Evolutionary conservation across 2,329 filamentous ascomycete species (phyloP), one percentile per base, ranked within the genome.

Genomic region (Aspergillus hortae): DNA sequence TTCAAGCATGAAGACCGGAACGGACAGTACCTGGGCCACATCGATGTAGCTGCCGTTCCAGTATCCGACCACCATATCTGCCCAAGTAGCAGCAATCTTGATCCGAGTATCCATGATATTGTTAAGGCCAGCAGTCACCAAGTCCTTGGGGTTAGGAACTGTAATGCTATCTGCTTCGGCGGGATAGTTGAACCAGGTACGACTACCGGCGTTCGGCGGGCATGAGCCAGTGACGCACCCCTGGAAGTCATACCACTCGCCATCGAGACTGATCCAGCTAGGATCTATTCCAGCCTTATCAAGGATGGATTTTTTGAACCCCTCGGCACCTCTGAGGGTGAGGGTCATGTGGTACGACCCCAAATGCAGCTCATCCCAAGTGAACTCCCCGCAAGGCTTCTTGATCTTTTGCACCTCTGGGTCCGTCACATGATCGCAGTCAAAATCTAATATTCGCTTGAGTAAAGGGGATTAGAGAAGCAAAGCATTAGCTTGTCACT

Each of bases 1-100:
- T 7, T 51, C 21, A 44, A 54, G 52, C 23, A 51, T 46, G 17
- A 48, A 43, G 17, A 54, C 52, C 1, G 52, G 48, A 17, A 48
- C 17, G 25, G 52, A 54, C 14, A 51, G 6, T 6, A 40, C 36
- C 40, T 47, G 32, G 17, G 17, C 17, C 17, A 17, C 17, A 17
- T 17, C 17, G 17, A 17, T 17, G 17, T 17, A 17, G 17, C 17
- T 17, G 17, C 17, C 17, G 17, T 17, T 17, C 17, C 17, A 17
- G 17, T 17, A 17, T 17, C 21, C 4, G 6, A 23, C 21, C 21
- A 23, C 21, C 21, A 23, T 23, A 23, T 23, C 21, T 23, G 21
- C 17, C 21, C 21, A 23, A 23, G 21, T 23, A 4, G 21, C 21
- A 23, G 21, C 21, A 4, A 4, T 23, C 3, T 23, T 6, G 21